Evolutionary conservation across 2,329 filamentous ascomycete genomes (phyloP), one percentile per base, ranked within the genome.

Genomic region (Arthrinium phaeospermum): DNA sequence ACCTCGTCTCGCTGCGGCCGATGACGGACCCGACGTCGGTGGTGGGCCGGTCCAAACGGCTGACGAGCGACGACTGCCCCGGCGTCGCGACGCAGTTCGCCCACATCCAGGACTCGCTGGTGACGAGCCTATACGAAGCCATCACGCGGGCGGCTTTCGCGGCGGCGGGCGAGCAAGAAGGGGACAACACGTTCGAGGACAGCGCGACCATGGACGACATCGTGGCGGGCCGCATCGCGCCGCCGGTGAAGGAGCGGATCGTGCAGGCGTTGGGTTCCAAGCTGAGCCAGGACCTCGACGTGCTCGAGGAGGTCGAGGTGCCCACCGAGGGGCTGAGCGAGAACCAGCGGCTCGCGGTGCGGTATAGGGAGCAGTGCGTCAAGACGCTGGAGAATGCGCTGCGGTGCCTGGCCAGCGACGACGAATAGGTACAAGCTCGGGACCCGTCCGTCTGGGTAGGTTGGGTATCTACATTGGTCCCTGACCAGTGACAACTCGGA

Each of bases 51-150:
- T 80, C 82, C 0, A 83, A 84, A 70, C 82, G 85, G n/a, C 72
- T 78, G 70, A 75, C 77, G 7, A 78, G 82, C 4, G 75, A 78
- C n/a, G 75, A 82, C 7, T 72, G 78, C n/a, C 72, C 77, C 0
- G 53, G 53, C 6, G 77, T 82, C 0, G 78, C 85, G 3, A 78
- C 81, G 1, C 82, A 82, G 5, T 88, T 90, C 71, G 80, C 82
- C 7, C 86, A 89, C 72, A 82, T 90, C 10, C 87, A 89, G 76
- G 86, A 87, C 68, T 83, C 84, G 8, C 85, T 91, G 76, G 81
- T 89, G 6, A 86, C 85, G 80, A 85, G 89, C 71, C 83, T 90
- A 0, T 82, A 82, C 79, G 71, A 82, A 78, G n/a, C 78, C 76
- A 53, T 81, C 78, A 69, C 80, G 7, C 75, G 71, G 49, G 70